Conservation (phyloP, 73 alveolate species). For the Tetrahymena borealis region DNA sequence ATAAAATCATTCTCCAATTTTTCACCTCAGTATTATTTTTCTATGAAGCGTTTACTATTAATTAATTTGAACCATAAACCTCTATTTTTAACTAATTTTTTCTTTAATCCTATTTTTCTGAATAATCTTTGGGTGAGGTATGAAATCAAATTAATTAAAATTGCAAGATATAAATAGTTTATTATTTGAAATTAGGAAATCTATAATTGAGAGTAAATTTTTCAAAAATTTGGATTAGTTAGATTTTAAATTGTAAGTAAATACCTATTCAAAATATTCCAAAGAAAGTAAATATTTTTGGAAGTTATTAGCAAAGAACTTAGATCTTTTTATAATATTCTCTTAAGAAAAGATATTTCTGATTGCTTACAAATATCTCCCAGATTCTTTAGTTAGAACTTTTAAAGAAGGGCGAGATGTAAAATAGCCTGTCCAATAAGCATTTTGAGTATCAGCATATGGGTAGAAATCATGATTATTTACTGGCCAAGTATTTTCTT, state of each 20-base stretch:
- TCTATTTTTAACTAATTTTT: no score
- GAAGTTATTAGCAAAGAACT: constrained; percentile 2
- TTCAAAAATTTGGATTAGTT: neutral
- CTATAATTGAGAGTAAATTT: no score
- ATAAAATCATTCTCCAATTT: neutral
- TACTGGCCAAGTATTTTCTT: constrained; percentile 39
- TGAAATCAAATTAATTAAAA: no score
- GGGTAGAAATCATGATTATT: constrained; percentile 78
- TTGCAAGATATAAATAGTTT: no score
- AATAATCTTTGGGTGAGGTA: no score
- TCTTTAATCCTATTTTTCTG: no score
- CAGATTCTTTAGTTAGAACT: constrained; percentile 58
- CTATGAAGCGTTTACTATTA: no score
- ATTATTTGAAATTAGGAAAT: no score
- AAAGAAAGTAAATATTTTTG: constrained; percentile 12
- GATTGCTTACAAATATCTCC: constrained; percentile 28
- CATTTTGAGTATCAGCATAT: constrained; percentile 51
- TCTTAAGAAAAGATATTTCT: constrained; percentile 3
- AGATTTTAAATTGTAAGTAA: neutral
- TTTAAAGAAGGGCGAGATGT: constrained; percentile 80
- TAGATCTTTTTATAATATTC: neutral
- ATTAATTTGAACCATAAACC: no score
- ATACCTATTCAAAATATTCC: neutral
- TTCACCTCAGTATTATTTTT: no score
- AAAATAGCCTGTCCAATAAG: constrained; percentile 95